phyloP scores from a whole-genome alignment of 2,329 filamentous ascomycete species.

The Plenodomus lindquistii region DNA sequence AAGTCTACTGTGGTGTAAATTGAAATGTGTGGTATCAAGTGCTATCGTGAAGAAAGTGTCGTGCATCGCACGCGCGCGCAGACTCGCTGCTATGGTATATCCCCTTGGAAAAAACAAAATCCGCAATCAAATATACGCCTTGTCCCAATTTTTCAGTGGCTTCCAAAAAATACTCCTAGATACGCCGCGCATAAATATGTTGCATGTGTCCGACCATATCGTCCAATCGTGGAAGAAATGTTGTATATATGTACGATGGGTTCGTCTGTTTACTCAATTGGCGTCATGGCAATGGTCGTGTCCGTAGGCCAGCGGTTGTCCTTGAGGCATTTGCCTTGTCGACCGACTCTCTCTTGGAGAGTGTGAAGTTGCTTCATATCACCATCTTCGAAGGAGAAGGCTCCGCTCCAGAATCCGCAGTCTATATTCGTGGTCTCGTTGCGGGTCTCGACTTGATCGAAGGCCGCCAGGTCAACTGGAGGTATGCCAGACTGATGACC shows the following conservation, averaged over 20 bases:
- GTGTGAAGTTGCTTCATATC: slow-evolving; percentile 36
- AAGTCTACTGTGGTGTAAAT: too few relatives aligned
- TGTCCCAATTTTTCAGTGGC: too few relatives aligned
- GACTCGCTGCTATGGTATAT: neutral
- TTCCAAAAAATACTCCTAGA: neutral
- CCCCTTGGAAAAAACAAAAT: neutral
- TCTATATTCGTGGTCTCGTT: slow-evolving; percentile 45
- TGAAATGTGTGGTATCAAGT: too few relatives aligned
- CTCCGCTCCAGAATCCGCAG: slow-evolving; percentile 47
- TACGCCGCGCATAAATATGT: neutral
- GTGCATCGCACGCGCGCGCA: neutral
- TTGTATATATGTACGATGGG: slow-evolving; percentile 9
- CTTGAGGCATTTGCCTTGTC: slow-evolving; percentile 45
- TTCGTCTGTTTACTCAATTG: slow-evolving; percentile 8
- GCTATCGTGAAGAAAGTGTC: too few relatives aligned
- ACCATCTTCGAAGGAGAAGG: slow-evolving; percentile 41
- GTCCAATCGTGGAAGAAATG: slow-evolving; percentile 1
- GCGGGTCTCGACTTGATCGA: slow-evolving; percentile 33
- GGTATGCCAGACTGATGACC: slow-evolving; percentile 38
- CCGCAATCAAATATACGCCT: too few relatives aligned
- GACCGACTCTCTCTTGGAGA: slow-evolving; percentile 44
- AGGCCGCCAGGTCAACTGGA: slow-evolving; percentile 41
- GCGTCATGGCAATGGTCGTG: slow-evolving; percentile 13
- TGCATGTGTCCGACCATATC: neutral
- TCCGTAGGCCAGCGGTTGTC: slow-evolving; percentile 16